Conservation (phyloP, 495 filamentous ascomycete genomes). For the Bacidia gigantensis region DNA sequence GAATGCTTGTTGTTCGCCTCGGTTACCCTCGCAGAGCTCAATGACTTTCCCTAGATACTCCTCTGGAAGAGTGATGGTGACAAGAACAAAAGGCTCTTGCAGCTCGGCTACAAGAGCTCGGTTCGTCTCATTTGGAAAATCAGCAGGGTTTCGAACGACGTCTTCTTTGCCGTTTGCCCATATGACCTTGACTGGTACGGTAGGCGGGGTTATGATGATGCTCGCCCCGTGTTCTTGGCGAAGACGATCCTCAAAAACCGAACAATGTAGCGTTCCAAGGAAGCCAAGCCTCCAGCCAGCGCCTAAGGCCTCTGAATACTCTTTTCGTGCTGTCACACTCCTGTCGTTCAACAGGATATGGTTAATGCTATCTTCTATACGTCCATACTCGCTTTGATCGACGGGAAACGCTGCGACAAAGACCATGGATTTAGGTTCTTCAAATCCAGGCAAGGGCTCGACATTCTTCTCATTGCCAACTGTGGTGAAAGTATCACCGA, state of each 20-base stretch:
- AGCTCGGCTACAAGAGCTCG: conserved; percentile 46
- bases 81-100: conserved; percentile 75
- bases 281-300: conserved; percentile 92
- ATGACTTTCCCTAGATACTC: conserved; percentile 91
- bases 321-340: conserved; percentile 85
- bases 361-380: conserved; percentile 86
- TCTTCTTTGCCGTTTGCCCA: conserved; percentile 59
- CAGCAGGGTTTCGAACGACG: conserved; percentile 69
- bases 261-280: conserved; percentile 90
- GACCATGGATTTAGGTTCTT: conserved; percentile 97
- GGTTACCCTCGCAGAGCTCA: conserved; percentile 82
- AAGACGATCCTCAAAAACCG: conserved; percentile 94
- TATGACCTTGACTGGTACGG: conserved; percentile 77
- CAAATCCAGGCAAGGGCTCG: conserved; percentile 76
- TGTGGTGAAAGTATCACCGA: conserved; percentile 89
- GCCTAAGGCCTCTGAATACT: conserved; percentile 82
- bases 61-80: conserved; percentile 82
- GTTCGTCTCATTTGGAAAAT: conserved; percentile 67
- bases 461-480: conserved; percentile 66
- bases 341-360: conserved; percentile 90
- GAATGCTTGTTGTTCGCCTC: conserved; percentile 71
- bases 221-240: conserved; percentile 87
- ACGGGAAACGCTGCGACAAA: conserved; percentile 94
- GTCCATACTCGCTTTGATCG: conserved; percentile 73
- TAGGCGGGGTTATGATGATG: conserved; percentile 94